Percentiles rank a stretch among this genome's conserved stretches.
phyloP scores from a whole-genome alignment of 345 rosid species.

The Schrenkiella parvula region DNA sequence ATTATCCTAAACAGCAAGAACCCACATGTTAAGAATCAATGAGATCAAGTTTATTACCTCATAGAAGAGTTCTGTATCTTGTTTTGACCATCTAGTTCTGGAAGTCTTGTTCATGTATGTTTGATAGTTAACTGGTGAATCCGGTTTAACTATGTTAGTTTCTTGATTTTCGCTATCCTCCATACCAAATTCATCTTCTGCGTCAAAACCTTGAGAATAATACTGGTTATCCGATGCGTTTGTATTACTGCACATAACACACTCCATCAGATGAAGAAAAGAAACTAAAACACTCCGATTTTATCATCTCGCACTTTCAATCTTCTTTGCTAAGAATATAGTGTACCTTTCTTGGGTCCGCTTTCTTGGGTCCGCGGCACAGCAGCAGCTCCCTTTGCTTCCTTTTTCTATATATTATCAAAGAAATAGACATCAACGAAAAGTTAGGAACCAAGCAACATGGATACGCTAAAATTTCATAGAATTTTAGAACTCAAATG shows the following conservation, averaged over 20 bases:
- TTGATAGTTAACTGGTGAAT: conserved; percentile 52
- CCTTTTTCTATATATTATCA: conserved; percentile 43
- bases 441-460: background rate
- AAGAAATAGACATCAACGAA: background rate
- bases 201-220: conserved; percentile 37
- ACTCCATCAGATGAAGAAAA: background rate
- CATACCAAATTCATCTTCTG: conserved; percentile 34
- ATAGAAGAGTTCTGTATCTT: conserved; percentile 76
- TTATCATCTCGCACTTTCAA: background rate
- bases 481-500: background rate
- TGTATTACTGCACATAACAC: conserved; percentile 37
- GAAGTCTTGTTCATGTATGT: conserved; percentile 64
- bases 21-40: background rate
- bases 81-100: conserved; percentile 68
- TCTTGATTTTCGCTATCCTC: conserved; percentile 21
- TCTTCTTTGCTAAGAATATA: background rate
- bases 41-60: conserved; percentile 41
- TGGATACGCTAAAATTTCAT: background rate
- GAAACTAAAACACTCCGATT: background rate
- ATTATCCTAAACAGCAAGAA: background rate
- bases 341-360: no score
- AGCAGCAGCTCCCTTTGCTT: no score
- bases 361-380: no score
- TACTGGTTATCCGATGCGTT: conserved; percentile 35
- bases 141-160: conserved; percentile 6